Conservation (phyloP, 2,329 filamentous ascomycete genomes). For the Seiridium cupressi region DNA sequence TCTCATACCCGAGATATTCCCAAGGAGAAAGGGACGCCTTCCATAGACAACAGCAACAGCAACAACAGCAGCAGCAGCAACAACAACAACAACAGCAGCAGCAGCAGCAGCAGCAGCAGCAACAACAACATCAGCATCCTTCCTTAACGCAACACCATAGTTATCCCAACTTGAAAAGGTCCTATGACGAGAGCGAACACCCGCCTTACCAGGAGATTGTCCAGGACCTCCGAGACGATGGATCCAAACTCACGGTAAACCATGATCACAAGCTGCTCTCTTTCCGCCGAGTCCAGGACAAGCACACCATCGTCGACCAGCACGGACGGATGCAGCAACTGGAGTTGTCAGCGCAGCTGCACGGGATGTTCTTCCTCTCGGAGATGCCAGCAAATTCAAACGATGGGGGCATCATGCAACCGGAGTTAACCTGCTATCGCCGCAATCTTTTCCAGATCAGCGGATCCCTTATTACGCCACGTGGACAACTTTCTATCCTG, state of each 20-base stretch:
- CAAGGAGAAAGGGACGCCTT: slow-evolving; percentile 55
- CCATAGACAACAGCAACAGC: slow-evolving; percentile 48
- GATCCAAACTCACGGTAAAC: slow-evolving; percentile 54
- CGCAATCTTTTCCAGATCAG: slow-evolving; percentile 96
- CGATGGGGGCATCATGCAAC: slow-evolving; percentile 61
- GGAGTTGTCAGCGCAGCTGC: slow-evolving; percentile 70
- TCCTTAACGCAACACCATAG: slow-evolving; percentile 49
- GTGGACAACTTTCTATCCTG: slow-evolving; percentile 75
- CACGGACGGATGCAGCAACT: slow-evolving; percentile 60
- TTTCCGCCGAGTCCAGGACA: slow-evolving; percentile 57
- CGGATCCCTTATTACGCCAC: slow-evolving; percentile 78
- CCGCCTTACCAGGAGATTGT: slow-evolving; percentile 59
- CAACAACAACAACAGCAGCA: too few relatives aligned
- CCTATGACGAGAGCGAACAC: slow-evolving; percentile 55
- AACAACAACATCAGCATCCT: slow-evolving; percentile 35
- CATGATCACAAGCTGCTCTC: slow-evolving; percentile 61
- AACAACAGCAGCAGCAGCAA: not conserved
- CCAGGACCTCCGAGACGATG: slow-evolving; percentile 58
- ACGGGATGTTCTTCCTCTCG: slow-evolving; percentile 87
- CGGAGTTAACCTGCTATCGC: slow-evolving; percentile 91
- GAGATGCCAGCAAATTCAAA: slow-evolving; percentile 67
- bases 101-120: too few relatives aligned
- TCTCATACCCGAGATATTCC: slow-evolving; percentile 53
- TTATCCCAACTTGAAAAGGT: slow-evolving; percentile 55
- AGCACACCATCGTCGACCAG: slow-evolving; percentile 58